Percentiles rank a stretch among this genome's conserved stretches.
phyloP scores from a whole-genome alignment of 2,329 filamentous ascomycete species.

The Ophiognomonia clavigignenti-juglandacearum region DNA sequence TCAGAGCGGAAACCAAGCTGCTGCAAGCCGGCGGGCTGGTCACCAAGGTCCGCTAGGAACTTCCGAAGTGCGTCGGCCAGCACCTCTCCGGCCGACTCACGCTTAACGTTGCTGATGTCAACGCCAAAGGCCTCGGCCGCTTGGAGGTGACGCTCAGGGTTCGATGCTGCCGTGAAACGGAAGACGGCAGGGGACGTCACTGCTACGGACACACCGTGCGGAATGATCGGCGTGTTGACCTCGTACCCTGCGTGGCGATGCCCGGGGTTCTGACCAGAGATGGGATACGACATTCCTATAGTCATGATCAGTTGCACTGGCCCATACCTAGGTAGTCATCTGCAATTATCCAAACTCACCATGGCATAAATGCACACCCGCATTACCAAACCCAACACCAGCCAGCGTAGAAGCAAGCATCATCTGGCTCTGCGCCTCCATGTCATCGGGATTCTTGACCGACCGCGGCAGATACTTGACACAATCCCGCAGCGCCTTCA shows the following conservation, averaged over 20 bases:
- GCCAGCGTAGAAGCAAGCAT: constrained; percentile 89
- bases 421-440: constrained; percentile 93
- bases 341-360: too few relatives aligned
- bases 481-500: constrained; percentile 76
- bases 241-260: constrained; percentile 88
- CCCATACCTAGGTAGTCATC: too few relatives aligned
- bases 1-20: constrained; percentile 71
- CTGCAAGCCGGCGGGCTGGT: constrained; percentile 84
- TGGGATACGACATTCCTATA: constrained; percentile 90
- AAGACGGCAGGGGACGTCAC: constrained; percentile 93
- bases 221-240: constrained; percentile 74
- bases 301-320: background rate
- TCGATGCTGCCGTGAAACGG: constrained; percentile 84
- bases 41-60: constrained; percentile 79
- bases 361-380: constrained; percentile 78
- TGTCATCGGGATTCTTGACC: constrained; percentile 81
- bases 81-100: constrained; percentile 84
- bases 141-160: constrained; percentile 84
- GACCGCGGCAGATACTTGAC: constrained; percentile 90
- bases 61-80: constrained; percentile 75
- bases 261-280: constrained; percentile 88
- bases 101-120: constrained; percentile 81
- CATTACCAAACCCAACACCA: constrained; percentile 95
- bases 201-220: constrained; percentile 91
- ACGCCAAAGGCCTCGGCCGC: constrained; percentile 90